These are phyloP conservation scores for Beauveria sp. DNA, from an alignment of 2,329 filamentous ascomycete genomes.

Conservation along the genomic window DNA sequence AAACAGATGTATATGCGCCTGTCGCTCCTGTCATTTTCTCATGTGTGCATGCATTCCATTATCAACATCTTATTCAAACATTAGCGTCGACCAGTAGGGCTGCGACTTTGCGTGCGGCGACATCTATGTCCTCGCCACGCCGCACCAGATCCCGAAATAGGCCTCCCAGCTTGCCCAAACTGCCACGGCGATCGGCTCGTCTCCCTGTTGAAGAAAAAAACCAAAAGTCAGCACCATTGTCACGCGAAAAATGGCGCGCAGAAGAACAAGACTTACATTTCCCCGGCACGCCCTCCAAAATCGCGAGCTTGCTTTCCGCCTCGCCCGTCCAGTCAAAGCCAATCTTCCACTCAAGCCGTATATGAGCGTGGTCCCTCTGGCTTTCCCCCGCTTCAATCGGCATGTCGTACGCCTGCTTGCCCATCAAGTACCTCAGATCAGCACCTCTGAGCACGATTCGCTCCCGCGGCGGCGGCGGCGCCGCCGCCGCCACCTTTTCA, in stretches of 20 bases:
- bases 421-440: constrained; percentile 47
- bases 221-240: constrained; percentile 7
- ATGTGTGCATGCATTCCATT: constrained; percentile 3
- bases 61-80: neutral
- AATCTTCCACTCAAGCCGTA: constrained; percentile 56
- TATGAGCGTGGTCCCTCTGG: constrained; percentile 29
- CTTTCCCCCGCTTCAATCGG: constrained; percentile 26
- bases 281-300: constrained; percentile 49
- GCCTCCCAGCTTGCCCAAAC: constrained; percentile 48
- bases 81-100: constrained; percentile 40
- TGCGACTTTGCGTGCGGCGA: constrained; percentile 51
- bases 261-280: constrained; percentile 47
- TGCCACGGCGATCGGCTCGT: constrained; percentile 47
- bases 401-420: constrained; percentile 41
- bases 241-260: neutral
- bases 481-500: constrained; percentile 12
- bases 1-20: constrained; percentile 14
- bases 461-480: constrained; percentile 11
- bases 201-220: constrained; percentile 43
- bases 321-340: constrained; percentile 68
- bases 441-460: constrained; percentile 18
- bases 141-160: constrained; percentile 54
- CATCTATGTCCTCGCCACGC: constrained; percentile 45
- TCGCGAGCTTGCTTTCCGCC: constrained; percentile 49
- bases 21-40: constrained; percentile 4